Evolutionary conservation across 129 eudicot genomes (phyloP).

Genomic region (Scalesia atractyloides): DNA sequence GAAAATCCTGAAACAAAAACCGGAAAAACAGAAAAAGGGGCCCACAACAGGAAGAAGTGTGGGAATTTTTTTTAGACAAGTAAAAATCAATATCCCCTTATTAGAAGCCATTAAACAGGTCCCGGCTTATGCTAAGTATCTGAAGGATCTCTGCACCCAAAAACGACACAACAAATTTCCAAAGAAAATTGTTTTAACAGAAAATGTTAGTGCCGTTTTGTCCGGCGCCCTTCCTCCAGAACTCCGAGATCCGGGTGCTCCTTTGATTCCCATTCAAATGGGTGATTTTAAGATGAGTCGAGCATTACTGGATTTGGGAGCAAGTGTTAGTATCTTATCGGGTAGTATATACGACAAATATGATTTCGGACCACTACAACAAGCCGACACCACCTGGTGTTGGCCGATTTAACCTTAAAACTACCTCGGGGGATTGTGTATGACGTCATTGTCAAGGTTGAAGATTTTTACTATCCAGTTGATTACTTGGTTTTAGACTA

Average conservation of each 20-base stretch:
- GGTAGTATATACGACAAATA: conserved; percentile 1
- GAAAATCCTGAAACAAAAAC: not conserved
- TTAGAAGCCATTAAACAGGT: not conserved
- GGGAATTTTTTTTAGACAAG: not conserved
- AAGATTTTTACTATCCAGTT: not conserved
- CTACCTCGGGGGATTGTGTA: not conserved
- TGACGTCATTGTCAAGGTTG: not conserved
- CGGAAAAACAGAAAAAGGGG: not conserved
- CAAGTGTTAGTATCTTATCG: not conserved
- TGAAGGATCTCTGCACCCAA: not conserved
- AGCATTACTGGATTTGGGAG: not conserved
- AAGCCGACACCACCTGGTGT: not conserved
- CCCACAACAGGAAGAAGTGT: not conserved
- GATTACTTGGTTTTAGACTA: not conserved
- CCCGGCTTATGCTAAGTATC: not conserved
- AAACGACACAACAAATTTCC: not conserved
- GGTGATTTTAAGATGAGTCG: not conserved
- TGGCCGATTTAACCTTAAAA: not conserved
- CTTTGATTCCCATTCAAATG: not conserved
- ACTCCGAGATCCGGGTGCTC: not conserved
- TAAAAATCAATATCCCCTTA: not conserved
- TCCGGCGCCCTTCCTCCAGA: not conserved
- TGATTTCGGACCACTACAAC: not conserved
- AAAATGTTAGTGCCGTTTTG: not conserved
- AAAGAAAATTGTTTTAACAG: not conserved